Conservation (phyloP, 2,329 filamentous ascomycete genomes). For the Bipolaris gigantea region DNA sequence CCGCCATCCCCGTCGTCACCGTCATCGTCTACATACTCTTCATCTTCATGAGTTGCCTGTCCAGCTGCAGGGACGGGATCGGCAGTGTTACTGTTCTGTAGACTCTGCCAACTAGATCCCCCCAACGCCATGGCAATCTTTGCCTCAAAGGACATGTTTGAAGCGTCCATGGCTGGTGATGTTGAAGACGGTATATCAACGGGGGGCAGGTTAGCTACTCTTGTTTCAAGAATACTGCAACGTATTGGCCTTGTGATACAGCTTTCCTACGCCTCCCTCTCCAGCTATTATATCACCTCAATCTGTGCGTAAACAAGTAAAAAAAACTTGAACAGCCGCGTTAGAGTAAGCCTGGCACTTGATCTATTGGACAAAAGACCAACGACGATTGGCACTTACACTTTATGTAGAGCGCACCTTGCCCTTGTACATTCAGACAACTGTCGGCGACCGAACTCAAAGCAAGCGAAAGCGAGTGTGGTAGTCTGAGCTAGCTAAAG, state of each 20-base stretch:
- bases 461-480: background rate
- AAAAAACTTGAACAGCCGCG: background rate
- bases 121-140: slow-evolving; percentile 17
- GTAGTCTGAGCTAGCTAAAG: background rate
- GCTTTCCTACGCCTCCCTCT: background rate
- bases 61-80: background rate
- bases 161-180: slow-evolving; percentile 2
- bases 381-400: background rate
- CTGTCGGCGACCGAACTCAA: background rate
- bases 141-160: slow-evolving; percentile 15
- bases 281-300: background rate
- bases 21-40: background rate
- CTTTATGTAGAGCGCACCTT: no score
- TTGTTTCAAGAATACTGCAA: background rate
- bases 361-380: background rate
- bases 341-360: background rate
- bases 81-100: slow-evolving; percentile 4
- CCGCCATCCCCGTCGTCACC: background rate
- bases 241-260: no score
- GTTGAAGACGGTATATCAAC: background rate
- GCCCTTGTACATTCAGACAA: no score
- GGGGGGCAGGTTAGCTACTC: background rate
- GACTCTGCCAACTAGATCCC: slow-evolving; percentile 18
- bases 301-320: background rate
- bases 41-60: background rate